Base-by-base conservation (phyloP, 2,329 filamentous ascomycete genomes). In the Chalara sp. region DNA sequence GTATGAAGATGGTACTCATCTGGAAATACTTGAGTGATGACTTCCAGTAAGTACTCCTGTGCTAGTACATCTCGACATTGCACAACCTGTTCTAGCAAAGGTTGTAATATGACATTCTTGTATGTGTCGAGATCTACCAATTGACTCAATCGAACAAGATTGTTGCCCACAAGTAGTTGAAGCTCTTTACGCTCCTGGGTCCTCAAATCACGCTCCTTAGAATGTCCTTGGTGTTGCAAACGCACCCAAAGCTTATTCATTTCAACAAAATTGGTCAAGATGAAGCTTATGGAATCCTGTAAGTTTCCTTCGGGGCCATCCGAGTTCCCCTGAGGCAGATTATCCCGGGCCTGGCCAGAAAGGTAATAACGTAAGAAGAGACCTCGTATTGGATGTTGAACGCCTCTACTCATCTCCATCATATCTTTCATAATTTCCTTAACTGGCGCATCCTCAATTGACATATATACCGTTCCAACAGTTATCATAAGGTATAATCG, bases 371-470 rank as follows among this genome's bases (percentile, higher is more conserved):
- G 84, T 63, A 99, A 73, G 68, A 99, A 99, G 50, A 99, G 76
- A 13, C 93, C 93, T 52, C 93, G 88, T 56, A 96, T 91, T 12
- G 93, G 93, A 70, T 99, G 93, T 66, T 99, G 93, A 28, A 99
- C 91, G 51, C 93, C 93, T 56, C 93, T 82, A 71, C 90, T 97
- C 93, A 99, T 99, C 71, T 99, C 93, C 93, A 99, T 99, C 93
- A 99, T 99, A 70, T 99, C 93, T 72, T 99, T 99, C 93, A 99
- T 99, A 56, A 99, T 89, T 75, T 99, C 93, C 73, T 99, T 99
- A 60, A 99, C 93, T 1, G 93, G 93, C 52, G 95, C 93, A 77
- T 97, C 93, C 64, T 93, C 87, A 65, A 99, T 95, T 30, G 89
- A 86, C 93, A 99, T 99, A 75, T 99, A 99, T 46, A 96, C 95